Evolutionary conservation across 768 basidiomycete species (phyloP).

Genomic region (Hypholoma sublateritium): DNA sequence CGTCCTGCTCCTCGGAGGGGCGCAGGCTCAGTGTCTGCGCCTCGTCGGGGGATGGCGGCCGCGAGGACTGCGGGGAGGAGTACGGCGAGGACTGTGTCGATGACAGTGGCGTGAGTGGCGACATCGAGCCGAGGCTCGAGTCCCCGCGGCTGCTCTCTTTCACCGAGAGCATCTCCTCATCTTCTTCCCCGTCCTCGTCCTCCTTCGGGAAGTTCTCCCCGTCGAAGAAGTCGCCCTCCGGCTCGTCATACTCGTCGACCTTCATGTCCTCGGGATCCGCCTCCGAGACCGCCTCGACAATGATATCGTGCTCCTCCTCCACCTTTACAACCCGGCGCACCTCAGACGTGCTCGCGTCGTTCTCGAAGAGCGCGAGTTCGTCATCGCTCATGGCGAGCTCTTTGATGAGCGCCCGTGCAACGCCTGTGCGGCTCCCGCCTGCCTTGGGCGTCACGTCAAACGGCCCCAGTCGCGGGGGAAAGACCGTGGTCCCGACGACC

Average conservation of each 20-base stretch:
- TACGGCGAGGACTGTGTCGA: neutral
- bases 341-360: constrained; percentile 6
- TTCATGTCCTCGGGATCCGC: constrained; percentile 2
- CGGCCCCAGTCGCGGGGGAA: neutral
- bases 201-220: constrained; percentile 7
- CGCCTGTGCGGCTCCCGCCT: constrained; percentile 3
- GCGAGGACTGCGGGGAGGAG: constrained; percentile 12
- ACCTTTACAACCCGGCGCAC: neutral
- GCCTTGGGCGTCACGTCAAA: constrained; percentile 13
- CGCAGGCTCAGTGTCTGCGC: constrained; percentile 58
- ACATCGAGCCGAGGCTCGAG: constrained; percentile 1
- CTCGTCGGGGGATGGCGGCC: constrained; percentile 42
- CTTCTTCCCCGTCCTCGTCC: constrained; percentile 14
- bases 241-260: constrained; percentile 9
- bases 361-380: constrained; percentile 23
- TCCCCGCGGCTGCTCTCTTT: neutral
- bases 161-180: constrained; percentile 10
- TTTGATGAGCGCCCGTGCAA: constrained; percentile 19
- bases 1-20: constrained; percentile 64
- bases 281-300: constrained; percentile 8
- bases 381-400: constrained; percentile 56
- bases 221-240: constrained; percentile 9
- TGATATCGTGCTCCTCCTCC: constrained; percentile 5
- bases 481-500: neutral
- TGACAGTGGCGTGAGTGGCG: constrained; percentile 9